A percentile compares a stretch with the other conserved stretches of the same genome.
Evolutionary conservation across 768 basidiomycete genomes (phyloP).

Genomic region (Leucogyrophana mollusca): DNA sequence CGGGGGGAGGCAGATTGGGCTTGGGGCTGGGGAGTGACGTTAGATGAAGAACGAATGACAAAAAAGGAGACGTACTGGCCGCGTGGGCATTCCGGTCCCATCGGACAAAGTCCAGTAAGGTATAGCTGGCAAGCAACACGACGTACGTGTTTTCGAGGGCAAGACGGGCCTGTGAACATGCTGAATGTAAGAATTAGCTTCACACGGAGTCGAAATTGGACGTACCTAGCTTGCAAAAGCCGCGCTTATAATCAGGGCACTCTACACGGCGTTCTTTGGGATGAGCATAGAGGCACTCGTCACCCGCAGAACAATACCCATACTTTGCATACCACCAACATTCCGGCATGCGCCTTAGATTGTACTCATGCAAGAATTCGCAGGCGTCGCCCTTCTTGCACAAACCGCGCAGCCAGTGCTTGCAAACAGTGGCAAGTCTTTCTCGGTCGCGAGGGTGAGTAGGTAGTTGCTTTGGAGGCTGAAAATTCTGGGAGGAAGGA

Average conservation of each 20-base stretch:
- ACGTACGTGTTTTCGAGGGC: conserved; percentile 90
- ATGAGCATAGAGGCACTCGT: conserved; percentile 96
- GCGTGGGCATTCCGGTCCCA: conserved; percentile 82
- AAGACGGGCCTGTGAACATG: conserved; percentile 63
- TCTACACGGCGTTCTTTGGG: conserved; percentile 89
- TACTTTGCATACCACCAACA: conserved; percentile 99
- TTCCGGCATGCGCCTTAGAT: conserved; percentile 95
- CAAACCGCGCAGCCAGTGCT: conserved; percentile 96
- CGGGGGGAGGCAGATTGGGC: conserved; percentile 63
- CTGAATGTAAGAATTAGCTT: conserved; percentile 8
- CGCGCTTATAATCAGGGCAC: conserved; percentile 94
- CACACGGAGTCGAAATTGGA: conserved; percentile 11
- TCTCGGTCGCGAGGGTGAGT: conserved; percentile 83
- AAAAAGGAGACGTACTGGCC: conserved; percentile 70
- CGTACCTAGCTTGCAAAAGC: conserved; percentile 92
- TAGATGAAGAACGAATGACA: conserved; percentile 2
- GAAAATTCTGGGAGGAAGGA: conserved; percentile 87
- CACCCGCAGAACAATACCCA: conserved; percentile 95
- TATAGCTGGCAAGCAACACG: conserved; percentile 90
- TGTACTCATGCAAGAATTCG: conserved; percentile 99
- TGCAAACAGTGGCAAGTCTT: conserved; percentile 90
- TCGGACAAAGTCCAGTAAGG: conserved; percentile 89
- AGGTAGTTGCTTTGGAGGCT: conserved; percentile 79
- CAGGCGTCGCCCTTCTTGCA: conserved; percentile 98
- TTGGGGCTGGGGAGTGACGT: conserved; percentile 58